These are phyloP conservation scores for Juncus effusus DNA, from an alignment of 176 grass and related monocot genomes.

Conservation along the genomic window DNA sequence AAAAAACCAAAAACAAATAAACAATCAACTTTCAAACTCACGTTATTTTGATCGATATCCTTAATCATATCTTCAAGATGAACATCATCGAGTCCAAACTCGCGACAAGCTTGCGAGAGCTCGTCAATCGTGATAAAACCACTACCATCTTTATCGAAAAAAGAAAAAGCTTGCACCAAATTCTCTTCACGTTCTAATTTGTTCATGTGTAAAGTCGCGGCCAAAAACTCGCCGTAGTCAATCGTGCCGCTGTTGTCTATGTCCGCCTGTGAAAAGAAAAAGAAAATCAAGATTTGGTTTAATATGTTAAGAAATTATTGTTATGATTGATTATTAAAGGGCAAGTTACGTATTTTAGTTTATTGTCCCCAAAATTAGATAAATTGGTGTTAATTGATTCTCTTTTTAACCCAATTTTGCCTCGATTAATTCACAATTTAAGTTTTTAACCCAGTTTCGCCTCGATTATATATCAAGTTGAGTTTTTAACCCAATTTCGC, in stretches of 20 bases:
- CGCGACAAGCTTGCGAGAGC: slow-evolving; percentile 65
- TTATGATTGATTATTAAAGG: too few relatives aligned
- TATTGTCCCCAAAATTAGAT: too few relatives aligned
- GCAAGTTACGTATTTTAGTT: too few relatives aligned
- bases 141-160: slow-evolving; percentile 91
- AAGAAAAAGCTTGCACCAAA: slow-evolving; percentile 64
- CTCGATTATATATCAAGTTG: too few relatives aligned
- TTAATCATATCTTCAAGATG: slow-evolving; percentile 96
- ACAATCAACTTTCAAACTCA: slow-evolving; percentile 31
- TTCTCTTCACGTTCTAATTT: slow-evolving; percentile 93
- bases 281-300: slow-evolving; percentile 19
- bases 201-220: slow-evolving; percentile 92
- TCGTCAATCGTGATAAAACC: slow-evolving; percentile 85
- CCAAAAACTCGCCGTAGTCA: slow-evolving; percentile 88
- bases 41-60: slow-evolving; percentile 87
- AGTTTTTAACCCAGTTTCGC: too few relatives aligned
- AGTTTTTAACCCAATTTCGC: too few relatives aligned
- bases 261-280: slow-evolving; percentile 50
- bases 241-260: slow-evolving; percentile 85
- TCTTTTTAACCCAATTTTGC: too few relatives aligned
- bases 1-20: background rate
- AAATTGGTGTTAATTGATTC: too few relatives aligned
- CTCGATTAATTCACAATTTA: too few relatives aligned
- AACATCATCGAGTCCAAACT: slow-evolving; percentile 79
- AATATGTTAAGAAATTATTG: background rate